Conservation (phyloP, 2,329 filamentous ascomycete species). For the Ophidiomyces ophidiicola region DNA sequence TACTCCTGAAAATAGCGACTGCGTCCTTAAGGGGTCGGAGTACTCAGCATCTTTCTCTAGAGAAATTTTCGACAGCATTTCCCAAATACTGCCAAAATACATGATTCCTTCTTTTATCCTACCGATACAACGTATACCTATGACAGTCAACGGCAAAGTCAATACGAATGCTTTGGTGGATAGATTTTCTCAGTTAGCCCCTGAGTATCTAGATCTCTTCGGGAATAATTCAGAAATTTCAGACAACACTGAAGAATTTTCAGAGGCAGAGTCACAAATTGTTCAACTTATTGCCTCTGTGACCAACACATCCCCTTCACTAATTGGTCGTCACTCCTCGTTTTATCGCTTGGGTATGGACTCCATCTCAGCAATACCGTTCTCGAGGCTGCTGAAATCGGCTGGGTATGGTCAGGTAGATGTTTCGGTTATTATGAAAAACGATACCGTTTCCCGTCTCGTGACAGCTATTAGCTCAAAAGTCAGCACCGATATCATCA, state of each 20-base stretch:
- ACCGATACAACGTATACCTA: slow-evolving; percentile 55
- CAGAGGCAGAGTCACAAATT: slow-evolving; percentile 45
- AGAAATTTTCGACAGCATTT: slow-evolving; percentile 44
- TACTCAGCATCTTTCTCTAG: slow-evolving; percentile 20
- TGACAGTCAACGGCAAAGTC: slow-evolving; percentile 63
- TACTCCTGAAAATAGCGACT: neutral
- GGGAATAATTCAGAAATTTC: slow-evolving; percentile 21
- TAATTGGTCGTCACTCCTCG: slow-evolving; percentile 53
- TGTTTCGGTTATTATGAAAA: slow-evolving; percentile 57
- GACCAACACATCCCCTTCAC: slow-evolving; percentile 34
- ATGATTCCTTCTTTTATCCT: slow-evolving; percentile 69
- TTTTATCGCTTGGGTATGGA: slow-evolving; percentile 71
- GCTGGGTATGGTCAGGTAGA: slow-evolving; percentile 41
- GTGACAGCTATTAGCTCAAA: neutral
- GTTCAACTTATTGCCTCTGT: slow-evolving; percentile 43
- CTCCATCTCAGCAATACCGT: slow-evolving; percentile 65
- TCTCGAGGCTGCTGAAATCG: slow-evolving; percentile 48
- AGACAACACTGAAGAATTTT: slow-evolving; percentile 36
- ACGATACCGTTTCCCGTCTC: slow-evolving; percentile 54
- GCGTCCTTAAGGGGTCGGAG: neutral
- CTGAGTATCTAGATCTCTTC: slow-evolving; percentile 35
- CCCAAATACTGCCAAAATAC: slow-evolving; percentile 52
- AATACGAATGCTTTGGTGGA: slow-evolving; percentile 46
- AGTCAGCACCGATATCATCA: neutral
- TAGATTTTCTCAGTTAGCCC: slow-evolving; percentile 38